A percentile compares a stretch with the other conserved stretches of the same genome.
phyloP scores from a whole-genome alignment of 257 asterid genomes.

The Scutellaria galericulata region DNA sequence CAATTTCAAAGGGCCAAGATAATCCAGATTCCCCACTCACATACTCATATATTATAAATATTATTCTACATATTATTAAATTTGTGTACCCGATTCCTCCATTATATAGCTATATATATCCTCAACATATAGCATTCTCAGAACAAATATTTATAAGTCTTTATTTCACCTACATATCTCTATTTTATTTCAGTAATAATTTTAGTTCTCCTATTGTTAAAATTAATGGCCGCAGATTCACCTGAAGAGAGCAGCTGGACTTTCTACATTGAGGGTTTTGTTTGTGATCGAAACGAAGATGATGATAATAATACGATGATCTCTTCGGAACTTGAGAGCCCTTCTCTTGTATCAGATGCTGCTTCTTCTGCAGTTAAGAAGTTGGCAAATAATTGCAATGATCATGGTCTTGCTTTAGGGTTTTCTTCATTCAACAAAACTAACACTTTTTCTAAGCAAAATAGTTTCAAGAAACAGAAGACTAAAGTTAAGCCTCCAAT shows the following conservation, averaged over 20 bases:
- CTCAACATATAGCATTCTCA: not conserved
- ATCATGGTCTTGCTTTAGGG: not conserved
- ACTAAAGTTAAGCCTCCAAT: conserved; percentile 29
- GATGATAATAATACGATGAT: conserved; percentile 11
- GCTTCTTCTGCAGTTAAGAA: conserved; percentile 55
- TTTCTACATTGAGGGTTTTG: conserved; percentile 69
- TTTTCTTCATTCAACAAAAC: not conserved
- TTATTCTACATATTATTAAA: conserved; percentile 12
- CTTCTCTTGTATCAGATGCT: conserved; percentile 68
- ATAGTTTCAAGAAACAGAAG: conserved; percentile 58
- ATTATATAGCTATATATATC: conserved; percentile 40
- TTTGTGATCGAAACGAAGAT: conserved; percentile 28
- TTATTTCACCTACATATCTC: too few relatives aligned
- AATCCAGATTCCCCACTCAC: conserved; percentile 42
- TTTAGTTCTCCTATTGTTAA: not conserved
- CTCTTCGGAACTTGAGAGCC: conserved; percentile 46
- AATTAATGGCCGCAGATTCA: conserved; percentile 36
- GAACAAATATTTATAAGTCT: not conserved
- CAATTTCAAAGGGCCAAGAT: conserved; percentile 47
- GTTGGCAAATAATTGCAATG: not conserved
- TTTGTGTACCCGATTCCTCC: conserved; percentile 22
- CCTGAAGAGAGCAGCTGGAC: conserved; percentile 88
- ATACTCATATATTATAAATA: not conserved
- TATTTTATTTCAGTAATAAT: too few relatives aligned
- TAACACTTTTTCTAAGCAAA: conserved; percentile 33